Conservation (phyloP, 352 stramenopile genomes). For the Phytophthora sansomeana region DNA sequence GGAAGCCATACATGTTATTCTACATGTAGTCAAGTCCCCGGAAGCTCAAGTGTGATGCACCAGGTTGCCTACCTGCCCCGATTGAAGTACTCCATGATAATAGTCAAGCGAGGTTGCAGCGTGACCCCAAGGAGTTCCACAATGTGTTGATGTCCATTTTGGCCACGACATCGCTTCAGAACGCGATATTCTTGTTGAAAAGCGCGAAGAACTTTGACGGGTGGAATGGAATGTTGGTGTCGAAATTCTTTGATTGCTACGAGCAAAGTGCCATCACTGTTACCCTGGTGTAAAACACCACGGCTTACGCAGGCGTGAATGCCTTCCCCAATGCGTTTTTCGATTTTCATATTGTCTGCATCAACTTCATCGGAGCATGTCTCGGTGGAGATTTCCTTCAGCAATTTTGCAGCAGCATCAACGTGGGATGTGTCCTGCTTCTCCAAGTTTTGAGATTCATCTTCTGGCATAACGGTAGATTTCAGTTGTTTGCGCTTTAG, state of each 20-base stretch:
- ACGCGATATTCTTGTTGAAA: slow-evolving; percentile 49
- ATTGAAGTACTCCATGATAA: slow-evolving; percentile 46
- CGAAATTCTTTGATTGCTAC: slow-evolving; percentile 46
- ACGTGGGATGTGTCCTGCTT: slow-evolving; percentile 9
- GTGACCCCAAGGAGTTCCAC: slow-evolving; percentile 40
- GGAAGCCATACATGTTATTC: neutral
- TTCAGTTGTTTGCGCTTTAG: slow-evolving; percentile 55
- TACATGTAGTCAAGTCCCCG: neutral
- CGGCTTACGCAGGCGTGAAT: slow-evolving; percentile 44
- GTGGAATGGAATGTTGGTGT: slow-evolving; percentile 36
- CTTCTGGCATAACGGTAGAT: slow-evolving; percentile 39
- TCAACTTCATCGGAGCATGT: slow-evolving; percentile 14
- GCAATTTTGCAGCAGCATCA: slow-evolving; percentile 15
- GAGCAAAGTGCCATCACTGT: neutral
- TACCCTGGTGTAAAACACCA: slow-evolving; percentile 11
- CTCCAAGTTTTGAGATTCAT: slow-evolving; percentile 12
- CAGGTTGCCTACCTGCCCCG: slow-evolving; percentile 32
- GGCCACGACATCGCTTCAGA: slow-evolving; percentile 23
- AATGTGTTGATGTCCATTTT: slow-evolving; percentile 21
- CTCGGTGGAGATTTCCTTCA: slow-evolving; percentile 36
- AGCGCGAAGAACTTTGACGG: slow-evolving; percentile 41
- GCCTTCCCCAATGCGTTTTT: slow-evolving; percentile 38
- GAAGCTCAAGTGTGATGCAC: neutral
- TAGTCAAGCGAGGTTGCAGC: slow-evolving; percentile 34
- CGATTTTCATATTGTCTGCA: slow-evolving; percentile 16